Base-by-base conservation (phyloP, 768 basidiomycete genomes). In the Suillus subalutaceus region DNA sequence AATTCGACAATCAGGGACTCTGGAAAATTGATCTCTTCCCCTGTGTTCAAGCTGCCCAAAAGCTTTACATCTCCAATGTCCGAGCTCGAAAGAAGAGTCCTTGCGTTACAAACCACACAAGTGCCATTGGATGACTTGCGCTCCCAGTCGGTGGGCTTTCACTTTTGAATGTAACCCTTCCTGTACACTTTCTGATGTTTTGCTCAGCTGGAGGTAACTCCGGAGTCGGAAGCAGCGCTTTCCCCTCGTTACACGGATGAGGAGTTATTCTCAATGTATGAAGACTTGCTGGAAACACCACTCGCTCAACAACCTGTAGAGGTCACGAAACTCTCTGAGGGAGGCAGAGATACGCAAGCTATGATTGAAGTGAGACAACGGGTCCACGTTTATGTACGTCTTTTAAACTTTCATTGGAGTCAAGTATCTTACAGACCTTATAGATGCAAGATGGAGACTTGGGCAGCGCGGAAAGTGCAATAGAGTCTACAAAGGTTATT, bases 401-500 rank as follows among this genome's bases (percentile, higher is more conserved):
- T 43, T 37, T 9, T 18, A 41, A 40, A 16, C 32, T 46, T 48
- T 55, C 18, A 55, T 6, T 13, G 55, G 26, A 6, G 7, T 9
- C 59, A 50, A 46, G 48, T 18, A 58, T 58, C 41, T 48, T 57
- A 72, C 12, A 64, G 40, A 55, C 48, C 67, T 43, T 52, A 0
- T 68, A 91, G 90, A 71, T 88, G 26, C 72, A 78, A 20, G 74
- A 78, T 23, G 72, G 78, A 4, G 90, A 93, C 68, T 70, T 70
- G 0, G 71, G 76, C 32, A 82, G 84, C 1, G 88, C 86, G 1
- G 83, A 88, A 68, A 70, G 72, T 2, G 79, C 83, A 2, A 72
- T 93, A 9, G 74, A 80, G 20, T 75, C 92, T 2, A 89, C 90
- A 84, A 73, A 78, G 74, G 85, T 83, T 16, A 65, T 75, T 69